Percentiles rank a stretch among this genome's conserved stretches.
phyloP scores from a whole-genome alignment of 2,329 filamentous ascomycete genomes.

The Plenodomus lindquistii region DNA sequence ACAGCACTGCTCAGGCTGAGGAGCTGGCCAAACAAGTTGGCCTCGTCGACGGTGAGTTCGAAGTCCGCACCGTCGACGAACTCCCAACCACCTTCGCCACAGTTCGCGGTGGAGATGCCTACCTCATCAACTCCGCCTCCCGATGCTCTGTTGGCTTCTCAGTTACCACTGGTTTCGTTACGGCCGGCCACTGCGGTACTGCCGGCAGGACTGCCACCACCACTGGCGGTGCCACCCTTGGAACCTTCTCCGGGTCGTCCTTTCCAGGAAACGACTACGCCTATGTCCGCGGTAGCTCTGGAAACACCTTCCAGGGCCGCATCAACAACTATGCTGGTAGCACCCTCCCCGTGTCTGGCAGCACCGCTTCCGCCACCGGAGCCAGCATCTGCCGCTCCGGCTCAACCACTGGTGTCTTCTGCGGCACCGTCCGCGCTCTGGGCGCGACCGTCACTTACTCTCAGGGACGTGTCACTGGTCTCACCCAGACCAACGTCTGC shows the following conservation, averaged over 20 bases:
- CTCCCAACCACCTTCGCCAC: slow-evolving; percentile 45
- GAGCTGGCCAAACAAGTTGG: slow-evolving; percentile 45
- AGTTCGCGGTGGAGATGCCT: slow-evolving; percentile 46
- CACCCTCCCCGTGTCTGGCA: slow-evolving; percentile 43
- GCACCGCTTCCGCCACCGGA: slow-evolving; percentile 43
- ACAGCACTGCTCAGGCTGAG: slow-evolving; percentile 42
- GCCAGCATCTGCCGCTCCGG: slow-evolving; percentile 49
- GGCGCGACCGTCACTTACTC: slow-evolving; percentile 47
- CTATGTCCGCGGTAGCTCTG: slow-evolving; percentile 43
- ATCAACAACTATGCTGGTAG: slow-evolving; percentile 43
- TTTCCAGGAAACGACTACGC: slow-evolving; percentile 49
- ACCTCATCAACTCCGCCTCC: slow-evolving; percentile 38
- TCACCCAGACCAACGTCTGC: slow-evolving; percentile 48
- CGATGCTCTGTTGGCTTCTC: slow-evolving; percentile 50
- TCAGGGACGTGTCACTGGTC: slow-evolving; percentile 46
- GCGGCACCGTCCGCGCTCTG: slow-evolving; percentile 43
- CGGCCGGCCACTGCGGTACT: slow-evolving; percentile 47
- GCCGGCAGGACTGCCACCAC: slow-evolving; percentile 39
- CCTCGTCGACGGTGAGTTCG: slow-evolving; percentile 43
- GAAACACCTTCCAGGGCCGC: slow-evolving; percentile 32
- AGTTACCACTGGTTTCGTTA: slow-evolving; percentile 48
- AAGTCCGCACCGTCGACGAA: slow-evolving; percentile 39
- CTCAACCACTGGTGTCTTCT: slow-evolving; percentile 48
- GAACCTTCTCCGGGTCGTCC: slow-evolving; percentile 45
- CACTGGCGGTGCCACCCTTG: slow-evolving; percentile 36